A percentile compares a stretch with the other conserved stretches of the same genome.
Conservation (phyloP, 1,284 basidiomycete species). For the Cutaneotrichosporon spelunceum region DNA sequence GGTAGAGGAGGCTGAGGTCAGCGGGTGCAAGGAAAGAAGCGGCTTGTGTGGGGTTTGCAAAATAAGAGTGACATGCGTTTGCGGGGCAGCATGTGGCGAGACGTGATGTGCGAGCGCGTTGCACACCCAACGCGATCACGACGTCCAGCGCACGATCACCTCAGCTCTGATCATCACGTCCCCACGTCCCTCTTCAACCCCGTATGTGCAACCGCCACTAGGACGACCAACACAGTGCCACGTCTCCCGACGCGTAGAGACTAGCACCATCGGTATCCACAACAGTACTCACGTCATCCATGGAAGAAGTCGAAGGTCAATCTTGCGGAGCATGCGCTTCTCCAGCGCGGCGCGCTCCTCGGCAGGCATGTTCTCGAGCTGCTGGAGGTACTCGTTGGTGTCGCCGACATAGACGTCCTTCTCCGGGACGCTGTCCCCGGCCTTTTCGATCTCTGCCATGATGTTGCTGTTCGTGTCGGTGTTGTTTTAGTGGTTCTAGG, state of each 20-base stretch:
- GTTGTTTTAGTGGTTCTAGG: no score
- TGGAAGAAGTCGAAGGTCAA: slow-evolving; percentile 47
- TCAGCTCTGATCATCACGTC: neutral
- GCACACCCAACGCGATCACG: no score
- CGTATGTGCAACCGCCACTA: no score
- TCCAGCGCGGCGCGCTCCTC: slow-evolving; percentile 43
- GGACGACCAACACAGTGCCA: neutral
- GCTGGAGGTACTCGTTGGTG: slow-evolving; percentile 10
- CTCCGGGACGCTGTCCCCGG: neutral
- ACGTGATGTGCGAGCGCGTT: no score
- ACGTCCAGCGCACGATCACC: no score
- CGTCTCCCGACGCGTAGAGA: neutral
- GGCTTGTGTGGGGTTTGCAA: neutral
- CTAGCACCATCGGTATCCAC: neutral
- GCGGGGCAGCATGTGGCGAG: no score
- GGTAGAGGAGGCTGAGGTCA: slow-evolving; percentile 36
- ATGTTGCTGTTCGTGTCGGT: neutral
- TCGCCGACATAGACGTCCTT: slow-evolving; percentile 4
- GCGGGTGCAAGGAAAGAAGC: neutral
- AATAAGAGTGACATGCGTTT: no score
- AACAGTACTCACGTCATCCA: slow-evolving; percentile 50
- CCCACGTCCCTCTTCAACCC: no score
- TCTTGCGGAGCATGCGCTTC: slow-evolving; percentile 45
- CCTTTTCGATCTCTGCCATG: neutral
- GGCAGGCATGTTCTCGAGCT: slow-evolving; percentile 36